Evolutionary conservation across 1,139 yeast species (phyloP).

Genomic region (Protomyces gravidus): DNA sequence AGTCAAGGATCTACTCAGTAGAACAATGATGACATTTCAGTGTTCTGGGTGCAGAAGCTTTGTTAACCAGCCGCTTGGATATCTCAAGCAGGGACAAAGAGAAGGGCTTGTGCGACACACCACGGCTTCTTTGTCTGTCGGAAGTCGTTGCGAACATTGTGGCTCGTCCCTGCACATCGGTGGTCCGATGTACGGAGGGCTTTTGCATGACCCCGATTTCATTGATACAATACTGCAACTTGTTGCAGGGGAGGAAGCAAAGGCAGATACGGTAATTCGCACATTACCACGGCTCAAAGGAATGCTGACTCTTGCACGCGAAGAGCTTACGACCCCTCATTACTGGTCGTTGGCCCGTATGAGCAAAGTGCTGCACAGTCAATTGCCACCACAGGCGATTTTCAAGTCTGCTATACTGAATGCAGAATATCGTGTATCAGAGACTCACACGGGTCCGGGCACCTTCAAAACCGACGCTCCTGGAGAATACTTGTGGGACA

Average conservation of each 20-base stretch:
- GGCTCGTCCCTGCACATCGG: constrained; percentile 67
- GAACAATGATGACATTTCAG: constrained; percentile 71
- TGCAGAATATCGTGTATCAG: constrained; percentile 71
- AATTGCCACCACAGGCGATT: constrained; percentile 73
- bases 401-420: constrained; percentile 80
- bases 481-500: constrained; percentile 68
- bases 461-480: constrained; percentile 89
- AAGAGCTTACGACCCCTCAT: constrained; percentile 69
- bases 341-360: constrained; percentile 76
- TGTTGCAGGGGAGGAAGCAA: constrained; percentile 40
- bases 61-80: constrained; percentile 69
- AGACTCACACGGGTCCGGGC: constrained; percentile 84
- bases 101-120: constrained; percentile 36
- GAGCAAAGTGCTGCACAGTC: constrained; percentile 69
- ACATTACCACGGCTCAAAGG: constrained; percentile 84
- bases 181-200: constrained; percentile 96
- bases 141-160: constrained; percentile 63
- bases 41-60: constrained; percentile 85
- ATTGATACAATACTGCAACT: constrained; percentile 58
- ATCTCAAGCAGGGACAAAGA: constrained; percentile 43
- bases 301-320: constrained; percentile 77
- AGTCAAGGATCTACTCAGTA: constrained; percentile 60
- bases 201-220: constrained; percentile 64
- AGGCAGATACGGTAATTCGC: constrained; percentile 56
- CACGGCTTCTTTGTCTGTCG: constrained; percentile 43